Conservation (phyloP, 2,329 filamentous ascomycete genomes). For the Botryotinia convoluta region DNA sequence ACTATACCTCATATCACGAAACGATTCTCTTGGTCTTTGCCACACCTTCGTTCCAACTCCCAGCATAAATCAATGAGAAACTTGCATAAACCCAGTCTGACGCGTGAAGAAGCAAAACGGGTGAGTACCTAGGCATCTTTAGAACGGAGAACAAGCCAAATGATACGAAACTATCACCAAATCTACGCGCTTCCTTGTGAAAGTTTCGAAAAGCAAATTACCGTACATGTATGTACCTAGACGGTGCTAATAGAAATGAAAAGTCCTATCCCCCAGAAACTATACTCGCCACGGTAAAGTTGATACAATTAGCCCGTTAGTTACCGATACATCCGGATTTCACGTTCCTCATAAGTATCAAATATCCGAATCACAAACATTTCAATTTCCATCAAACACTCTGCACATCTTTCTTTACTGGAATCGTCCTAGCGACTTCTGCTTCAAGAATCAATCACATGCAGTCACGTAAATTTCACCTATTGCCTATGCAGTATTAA, state of each 20-base stretch:
- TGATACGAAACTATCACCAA: slow-evolving; percentile 5
- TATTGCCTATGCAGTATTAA: background rate
- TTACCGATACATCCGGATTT: background rate
- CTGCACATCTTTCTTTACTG: background rate
- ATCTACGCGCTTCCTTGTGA: slow-evolving; percentile 1
- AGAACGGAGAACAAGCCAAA: background rate
- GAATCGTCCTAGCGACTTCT: background rate
- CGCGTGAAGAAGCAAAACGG: background rate
- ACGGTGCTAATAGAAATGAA: background rate
- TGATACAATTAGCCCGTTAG: background rate
- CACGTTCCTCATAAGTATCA: background rate
- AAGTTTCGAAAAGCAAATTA: background rate
- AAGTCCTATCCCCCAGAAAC: background rate
- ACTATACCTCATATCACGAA: slow-evolving; percentile 6
- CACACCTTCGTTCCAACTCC: background rate
- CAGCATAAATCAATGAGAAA: background rate
- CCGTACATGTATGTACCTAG: background rate
- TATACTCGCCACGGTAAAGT: background rate
- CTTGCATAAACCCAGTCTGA: background rate
- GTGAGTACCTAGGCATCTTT: background rate
- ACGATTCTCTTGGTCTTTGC: slow-evolving; percentile 2
- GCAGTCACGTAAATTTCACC: slow-evolving; percentile 1
- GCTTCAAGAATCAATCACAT: slow-evolving; percentile 1
- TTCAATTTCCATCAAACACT: slow-evolving; percentile 10
- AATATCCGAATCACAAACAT: slow-evolving; percentile 15